Evolutionary conservation across 2,329 filamentous ascomycete genomes (phyloP), one percentile per base, ranked within the genome.

Genomic region (Diplodia mutila): DNA sequence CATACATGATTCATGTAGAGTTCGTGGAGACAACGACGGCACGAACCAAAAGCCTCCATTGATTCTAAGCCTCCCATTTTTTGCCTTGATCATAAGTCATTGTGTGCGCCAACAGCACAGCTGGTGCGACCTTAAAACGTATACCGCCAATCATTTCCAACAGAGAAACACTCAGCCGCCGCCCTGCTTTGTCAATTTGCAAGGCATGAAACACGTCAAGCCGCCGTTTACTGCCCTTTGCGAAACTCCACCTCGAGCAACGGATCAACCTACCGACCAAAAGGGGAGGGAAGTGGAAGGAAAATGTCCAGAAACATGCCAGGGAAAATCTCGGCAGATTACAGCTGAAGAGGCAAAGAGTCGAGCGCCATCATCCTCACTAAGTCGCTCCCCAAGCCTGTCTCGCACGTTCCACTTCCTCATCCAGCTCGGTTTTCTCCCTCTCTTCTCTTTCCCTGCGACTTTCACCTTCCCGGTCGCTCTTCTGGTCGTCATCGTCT

Each of bases 321-420:
- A 16, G 16, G 23, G 25, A 21, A 49, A 14, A 23, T 49, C 2
- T 49, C 57, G 42, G 11, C 12, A 49, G 23, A 61, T 18, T 46
- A 46, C 37, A 59, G 29, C 12, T 11, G 42, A 61, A 51, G 27
- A 25, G 21, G 23, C 29, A 61, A 61, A n/a, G 42, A n/a, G 52
- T 4, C n/a, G 29, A 34, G 29, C 9, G 18, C 29, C 42, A 3
- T 46, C 18, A 21, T 46, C n/a, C n/a, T n/a, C 42, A 46, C 32
- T 27, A 63, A 2, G 27, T 11, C 1, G 42, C n/a, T 12, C 59
- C 59, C 59, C 59, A 63, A n/a, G 59, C 59, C 9, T 63, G 39
- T 12, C 46, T 63, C 12, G 59, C 59, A 16, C 59, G 49, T 29
- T 63, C 42, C 11, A 63, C 59, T 48, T 63, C 59, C 12, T 63